Conservation (phyloP, 257 asterid genomes). For the Nicotiana tabacum region DNA sequence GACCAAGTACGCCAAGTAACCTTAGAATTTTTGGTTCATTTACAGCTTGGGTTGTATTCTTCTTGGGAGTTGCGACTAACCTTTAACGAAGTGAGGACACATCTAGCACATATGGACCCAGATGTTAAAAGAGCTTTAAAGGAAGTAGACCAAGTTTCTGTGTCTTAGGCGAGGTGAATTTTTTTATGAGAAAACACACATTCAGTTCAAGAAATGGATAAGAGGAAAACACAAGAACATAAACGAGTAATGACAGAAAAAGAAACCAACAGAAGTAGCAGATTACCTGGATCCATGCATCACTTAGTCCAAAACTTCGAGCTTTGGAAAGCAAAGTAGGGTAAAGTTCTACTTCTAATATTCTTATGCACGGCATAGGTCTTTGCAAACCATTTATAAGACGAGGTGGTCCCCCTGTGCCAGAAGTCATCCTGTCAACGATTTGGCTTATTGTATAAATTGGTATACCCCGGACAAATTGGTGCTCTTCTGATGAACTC, state of each 20-base stretch:
- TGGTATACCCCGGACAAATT: constrained; percentile 95
- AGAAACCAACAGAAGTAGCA: constrained; percentile 12
- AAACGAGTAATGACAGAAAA: background rate
- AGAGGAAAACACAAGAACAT: constrained; percentile 4
- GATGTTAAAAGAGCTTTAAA: background rate
- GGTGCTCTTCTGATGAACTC: constrained; percentile 94
- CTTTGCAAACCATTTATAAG: constrained; percentile 77
- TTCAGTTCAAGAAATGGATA: background rate
- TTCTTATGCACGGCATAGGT: constrained; percentile 88
- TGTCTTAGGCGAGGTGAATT: background rate
- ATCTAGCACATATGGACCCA: constrained; percentile 1
- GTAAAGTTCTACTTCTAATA: constrained; percentile 91
- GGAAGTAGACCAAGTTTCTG: background rate
- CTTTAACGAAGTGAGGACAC: background rate
- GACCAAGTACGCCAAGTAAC: background rate
- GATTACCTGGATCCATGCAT: constrained; percentile 87
- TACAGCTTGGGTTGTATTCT: background rate
- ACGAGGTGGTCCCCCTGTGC: constrained; percentile 57
- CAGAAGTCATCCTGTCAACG: constrained; percentile 62
- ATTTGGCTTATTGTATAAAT: constrained; percentile 65
- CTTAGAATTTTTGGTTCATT: background rate
- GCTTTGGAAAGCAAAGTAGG: constrained; percentile 99
- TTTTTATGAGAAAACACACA: background rate
- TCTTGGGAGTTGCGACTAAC: background rate
- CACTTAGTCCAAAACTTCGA: constrained; percentile 95